Conservation (phyloP, 192 early-diverging fungal genomes). For the Linnemannia schmuckeri region DNA sequence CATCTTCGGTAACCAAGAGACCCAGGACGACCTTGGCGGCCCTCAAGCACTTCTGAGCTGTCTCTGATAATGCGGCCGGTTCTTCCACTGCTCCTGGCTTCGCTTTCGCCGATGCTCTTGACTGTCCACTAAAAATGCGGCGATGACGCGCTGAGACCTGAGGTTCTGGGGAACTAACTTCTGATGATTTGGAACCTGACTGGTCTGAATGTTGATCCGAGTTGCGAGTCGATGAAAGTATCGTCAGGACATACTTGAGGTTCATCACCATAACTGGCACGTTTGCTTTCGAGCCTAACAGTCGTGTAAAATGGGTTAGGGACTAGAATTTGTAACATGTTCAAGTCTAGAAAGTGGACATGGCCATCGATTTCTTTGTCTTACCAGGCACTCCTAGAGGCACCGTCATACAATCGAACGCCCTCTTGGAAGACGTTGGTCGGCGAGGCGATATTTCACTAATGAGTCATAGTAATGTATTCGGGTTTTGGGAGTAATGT, state of each 20-base stretch:
- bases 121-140: slow-evolving; percentile 15
- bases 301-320: not conserved
- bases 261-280: slow-evolving; percentile 19
- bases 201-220: slow-evolving; percentile 10
- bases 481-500: not conserved
- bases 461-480: slow-evolving; percentile 7
- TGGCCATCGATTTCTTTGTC: not conserved
- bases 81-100: not conserved
- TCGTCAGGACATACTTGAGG: slow-evolving; percentile 32
- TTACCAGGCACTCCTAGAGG: slow-evolving; percentile 17
- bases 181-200: not conserved
- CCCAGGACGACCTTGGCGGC: slow-evolving; percentile 32
- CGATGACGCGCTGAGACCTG: not conserved
- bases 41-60: slow-evolving; percentile 23
- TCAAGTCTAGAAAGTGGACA: not conserved
- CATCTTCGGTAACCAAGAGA: slow-evolving; percentile 32
- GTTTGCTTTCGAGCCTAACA: not conserved
- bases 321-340: not conserved
- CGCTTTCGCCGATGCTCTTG: not conserved
- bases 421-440: slow-evolving; percentile 12
- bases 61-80: slow-evolving; percentile 14
- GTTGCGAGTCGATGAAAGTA: slow-evolving; percentile 16
- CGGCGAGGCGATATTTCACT: slow-evolving; percentile 44
- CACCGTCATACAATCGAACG: slow-evolving; percentile 43
- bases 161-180: not conserved